Evolutionary conservation across 2,329 filamentous ascomycete genomes (phyloP).

Genomic region (Emericellopsis atlantica): DNA sequence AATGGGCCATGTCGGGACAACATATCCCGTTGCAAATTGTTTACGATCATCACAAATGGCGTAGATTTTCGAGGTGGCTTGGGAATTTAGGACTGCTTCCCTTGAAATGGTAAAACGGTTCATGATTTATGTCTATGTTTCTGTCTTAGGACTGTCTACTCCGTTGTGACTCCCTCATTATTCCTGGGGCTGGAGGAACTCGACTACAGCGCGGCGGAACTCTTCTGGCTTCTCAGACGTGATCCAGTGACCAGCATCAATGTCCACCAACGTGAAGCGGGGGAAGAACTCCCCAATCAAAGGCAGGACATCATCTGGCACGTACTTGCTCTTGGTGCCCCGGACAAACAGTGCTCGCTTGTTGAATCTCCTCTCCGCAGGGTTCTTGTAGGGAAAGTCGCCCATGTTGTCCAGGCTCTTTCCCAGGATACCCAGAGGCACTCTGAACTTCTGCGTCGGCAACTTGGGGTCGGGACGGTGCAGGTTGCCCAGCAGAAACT

Average conservation of each 20-base stretch:
- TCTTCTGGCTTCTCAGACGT: constrained; percentile 78
- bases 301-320: constrained; percentile 70
- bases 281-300: constrained; percentile 75
- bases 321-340: constrained; percentile 65
- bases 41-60: constrained; percentile 29
- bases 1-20: constrained; percentile 10
- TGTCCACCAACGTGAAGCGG: constrained; percentile 56
- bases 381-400: constrained; percentile 77
- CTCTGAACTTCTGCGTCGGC: constrained; percentile 54
- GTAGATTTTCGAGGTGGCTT: constrained; percentile 27
- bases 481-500: constrained; percentile 86
- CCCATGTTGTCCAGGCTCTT: constrained; percentile 62
- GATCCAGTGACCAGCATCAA: constrained; percentile 78
- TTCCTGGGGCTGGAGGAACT: constrained; percentile 43
- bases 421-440: constrained; percentile 63
- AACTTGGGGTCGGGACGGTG: constrained; percentile 34
- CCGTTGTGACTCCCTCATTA: constrained; percentile 13
- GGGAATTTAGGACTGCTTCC: constrained; percentile 26
- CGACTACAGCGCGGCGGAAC: constrained; percentile 45
- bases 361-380: constrained; percentile 53
- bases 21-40: constrained; percentile 22
- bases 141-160: not conserved
- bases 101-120: constrained; percentile 22
- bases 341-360: constrained; percentile 73
- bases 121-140: constrained; percentile 3